Evolutionary conservation across 257 asterid genomes (phyloP), one percentile per base, ranked within the genome.

Genomic region (Penstemon eatonii): DNA sequence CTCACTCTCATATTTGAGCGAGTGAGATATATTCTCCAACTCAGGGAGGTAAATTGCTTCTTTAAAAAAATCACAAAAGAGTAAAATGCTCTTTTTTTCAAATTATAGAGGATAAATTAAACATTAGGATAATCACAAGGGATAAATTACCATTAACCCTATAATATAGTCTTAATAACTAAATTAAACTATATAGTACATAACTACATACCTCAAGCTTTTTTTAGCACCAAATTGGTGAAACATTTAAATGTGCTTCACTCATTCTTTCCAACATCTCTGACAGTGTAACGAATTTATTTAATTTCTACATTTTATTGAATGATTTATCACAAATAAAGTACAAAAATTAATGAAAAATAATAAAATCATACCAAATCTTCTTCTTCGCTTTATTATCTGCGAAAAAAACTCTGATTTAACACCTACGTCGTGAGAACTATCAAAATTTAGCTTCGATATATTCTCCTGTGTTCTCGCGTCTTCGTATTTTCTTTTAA

Each of bases 401-500:
- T 72, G 82, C 4, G 87, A 75, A 15, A 85, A 76, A 19, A 74
- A 72, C 44, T 85, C 83, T 7, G 83, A 66, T 38, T 47, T 15
- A 25, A 78, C 46, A 56, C 68, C 82, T 12, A 47, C 15, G 11
- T 85, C 79, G 71, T 63, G 80, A 9, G 54, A 72, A 15, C 64
- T 46, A 46, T 49, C 69, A 63, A 81, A 58, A 43, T 68, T 74
- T 0, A 88, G 60, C 78, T 75, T 88, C 5, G 81, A 71, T 60
- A 85, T 45, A 67, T 88, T 85, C 53, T 84, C 60, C 42, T 85
- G 95, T 67, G 95, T 82, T 62, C 90, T 85, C 64, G 81, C 73
- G 63, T 85, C 95, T 12, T 41, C 73, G 68, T 88, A 88, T 50
- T 84, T 85, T 75, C 80, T 79, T 75, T 76, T 72, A 60, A 80